phyloP scores from a whole-genome alignment of 345 rosid species.

The Pistacia atlantica region DNA sequence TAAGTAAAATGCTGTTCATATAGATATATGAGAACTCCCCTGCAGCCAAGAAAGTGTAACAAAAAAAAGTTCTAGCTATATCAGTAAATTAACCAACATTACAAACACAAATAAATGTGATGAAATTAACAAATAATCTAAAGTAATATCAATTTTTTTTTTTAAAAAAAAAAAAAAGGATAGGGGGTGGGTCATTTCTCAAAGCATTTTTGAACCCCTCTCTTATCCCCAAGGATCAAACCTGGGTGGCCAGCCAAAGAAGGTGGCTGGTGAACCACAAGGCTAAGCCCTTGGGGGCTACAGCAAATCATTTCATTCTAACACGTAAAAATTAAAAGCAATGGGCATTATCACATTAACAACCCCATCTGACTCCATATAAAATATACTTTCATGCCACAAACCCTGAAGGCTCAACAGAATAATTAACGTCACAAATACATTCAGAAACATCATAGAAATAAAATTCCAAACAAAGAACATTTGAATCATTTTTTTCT shows the following conservation, averaged over 20 bases:
- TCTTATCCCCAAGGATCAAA: too few relatives aligned
- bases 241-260: too few relatives aligned
- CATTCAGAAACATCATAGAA: too few relatives aligned
- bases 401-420: neutral
- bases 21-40: constrained; percentile 60
- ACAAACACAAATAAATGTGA: neutral
- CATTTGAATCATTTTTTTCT: too few relatives aligned
- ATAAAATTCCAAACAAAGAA: too few relatives aligned
- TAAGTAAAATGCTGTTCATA: constrained; percentile 56
- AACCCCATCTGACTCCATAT: neutral
- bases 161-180: too few relatives aligned
- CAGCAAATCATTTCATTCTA: neutral
- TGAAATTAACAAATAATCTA: neutral
- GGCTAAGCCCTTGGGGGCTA: too few relatives aligned
- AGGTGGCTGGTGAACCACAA: too few relatives aligned
- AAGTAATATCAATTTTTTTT: neutral
- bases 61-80: constrained; percentile 4
- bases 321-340: neutral
- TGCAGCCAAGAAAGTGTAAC: constrained; percentile 32
- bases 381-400: neutral
- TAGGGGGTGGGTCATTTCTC: too few relatives aligned
- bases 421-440: too few relatives aligned
- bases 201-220: too few relatives aligned
- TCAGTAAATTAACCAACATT: neutral
- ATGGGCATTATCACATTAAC: neutral